Base-by-base conservation (phyloP, 192 early-diverging fungal genomes). In the Diversispora eburnea region DNA sequence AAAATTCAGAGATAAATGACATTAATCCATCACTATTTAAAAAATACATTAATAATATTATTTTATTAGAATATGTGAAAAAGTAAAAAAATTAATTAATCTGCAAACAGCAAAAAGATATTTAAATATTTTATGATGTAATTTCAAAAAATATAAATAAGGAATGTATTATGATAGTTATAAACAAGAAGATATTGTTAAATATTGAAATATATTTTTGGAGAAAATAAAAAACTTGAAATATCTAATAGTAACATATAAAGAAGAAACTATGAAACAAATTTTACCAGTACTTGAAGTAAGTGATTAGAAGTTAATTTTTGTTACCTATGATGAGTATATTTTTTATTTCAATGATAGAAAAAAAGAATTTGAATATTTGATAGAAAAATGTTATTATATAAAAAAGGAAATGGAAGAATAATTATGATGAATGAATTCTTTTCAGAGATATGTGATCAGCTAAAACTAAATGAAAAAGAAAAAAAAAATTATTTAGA, bases 401-500 rank as follows among this genome's bases (percentile, higher is more conserved):
- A 25, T 15, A 63, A 63, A 45, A 63, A 63, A 17, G 25, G 61
- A 5, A 63, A 63, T 45, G 61, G 61, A 5, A 19, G 61, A 13
- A 39, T 25, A 39, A 63, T 63, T 45, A 63, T 63, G 33, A 5
- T 63, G 17, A 63, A 25, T 63, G 61, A 63, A 41, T 63, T 63
- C 39, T 1, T 63, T 17, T 33, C 39, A 63, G 33, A 63, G 39
- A 33, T 15, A 63, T 60, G 19, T 39, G 58, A 3, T 9, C 19
- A 3, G 33, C 3, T 60, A 17, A 60, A 60, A 60, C 39, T 4
- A 17, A 22, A 63, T 45, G 9, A 19, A 13, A 6, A 63, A 56
- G 61, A 19, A 63, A 63, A 17, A 17, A 5, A 15, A 39, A 63
- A 63, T 17, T 43, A 22, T 7, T 17, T 2, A 54, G 52, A 54